Evolutionary conservation across 139 green algal species (phyloP), one percentile per base, ranked within the genome.

Genomic region (Cymbomonas tetramitiformis): DNA sequence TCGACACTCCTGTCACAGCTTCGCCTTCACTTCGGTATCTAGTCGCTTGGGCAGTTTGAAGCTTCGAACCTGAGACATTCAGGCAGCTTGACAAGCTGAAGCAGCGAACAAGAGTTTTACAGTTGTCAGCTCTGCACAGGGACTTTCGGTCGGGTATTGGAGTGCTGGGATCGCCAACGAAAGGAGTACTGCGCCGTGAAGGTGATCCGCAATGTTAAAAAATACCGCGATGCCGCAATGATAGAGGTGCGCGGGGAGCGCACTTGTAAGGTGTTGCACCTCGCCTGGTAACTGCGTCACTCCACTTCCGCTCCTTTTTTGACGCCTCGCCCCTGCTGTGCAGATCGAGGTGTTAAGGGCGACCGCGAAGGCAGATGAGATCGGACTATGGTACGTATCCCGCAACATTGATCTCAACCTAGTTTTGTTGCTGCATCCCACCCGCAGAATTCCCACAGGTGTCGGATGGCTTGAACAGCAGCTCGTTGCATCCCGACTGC

Each of bases 151-250:
- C 76, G 83, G 15, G 88, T 96, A 23, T 55, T 96, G n/a, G 92
- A 99, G 63, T 99, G 92, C 74, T 97, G 88, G 88, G 92, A 99
- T 71, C 68, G 90, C 3, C 76, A 86, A 31, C 62, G 73, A 28
- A 70, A 77, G 46, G 10, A 63, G 28, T 74, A 74, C 25, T 62
- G 72, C 38, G 74, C 74, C 2, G 83, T 98, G 41, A 99, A 99
- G 63, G 60, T 99, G 38, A 86, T 99, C 18, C 72, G 91, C 30
- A 94, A 91, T 64, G 85, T 95, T 25, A 75, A 87, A 60, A 98
- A 96, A 66, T 99, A 99, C 70, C 69, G 85, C 8, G 81, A 94
- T 39, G 92, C 92, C 30, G 91, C 90, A 18, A 96, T 95, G 88
- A 93, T 97, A 23, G 91, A 97, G n/a, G 79, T 79, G n/a, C n/a